Conservation (phyloP, 352 stramenopile genomes). For the Phytophthora pseudosyringae region DNA sequence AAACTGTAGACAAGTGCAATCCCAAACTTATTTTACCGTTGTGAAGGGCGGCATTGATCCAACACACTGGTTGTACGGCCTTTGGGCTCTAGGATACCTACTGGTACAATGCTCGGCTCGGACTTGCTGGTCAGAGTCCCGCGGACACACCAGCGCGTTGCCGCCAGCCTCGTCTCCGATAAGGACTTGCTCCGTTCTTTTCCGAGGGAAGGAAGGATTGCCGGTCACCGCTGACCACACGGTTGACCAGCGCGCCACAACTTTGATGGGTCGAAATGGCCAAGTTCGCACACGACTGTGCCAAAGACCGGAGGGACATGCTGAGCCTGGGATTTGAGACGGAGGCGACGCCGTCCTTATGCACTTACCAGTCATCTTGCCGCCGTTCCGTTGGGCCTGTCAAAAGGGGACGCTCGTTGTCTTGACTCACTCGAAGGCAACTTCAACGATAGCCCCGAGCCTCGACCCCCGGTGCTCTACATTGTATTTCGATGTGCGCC, state of each 20-base stretch:
- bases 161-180: background rate
- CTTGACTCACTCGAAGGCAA: conserved; percentile 3
- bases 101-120: background rate
- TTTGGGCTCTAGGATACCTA: background rate
- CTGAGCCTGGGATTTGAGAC: conserved; percentile 30
- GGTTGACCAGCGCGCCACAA: background rate
- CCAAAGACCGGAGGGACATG: conserved; percentile 20
- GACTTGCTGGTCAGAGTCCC: conserved; percentile 1
- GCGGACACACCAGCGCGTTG: background rate
- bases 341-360: conserved; percentile 17
- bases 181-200: conserved; percentile 1
- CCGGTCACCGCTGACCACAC: too few relatives aligned
- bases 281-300: conserved; percentile 21
- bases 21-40: too few relatives aligned
- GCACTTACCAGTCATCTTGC: conserved; percentile 24
- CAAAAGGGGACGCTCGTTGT: conserved; percentile 1
- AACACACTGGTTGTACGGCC: background rate
- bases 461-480: background rate
- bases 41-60: too few relatives aligned
- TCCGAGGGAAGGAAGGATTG: background rate
- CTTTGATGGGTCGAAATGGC: conserved; percentile 10
- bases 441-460: conserved; percentile 2
- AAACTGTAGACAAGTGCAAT: too few relatives aligned
- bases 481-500: background rate
- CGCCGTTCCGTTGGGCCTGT: background rate